These are phyloP conservation scores for Coelastrella sp. DNA, from an alignment of 139 green algal genomes.

Conservation along the genomic window DNA sequence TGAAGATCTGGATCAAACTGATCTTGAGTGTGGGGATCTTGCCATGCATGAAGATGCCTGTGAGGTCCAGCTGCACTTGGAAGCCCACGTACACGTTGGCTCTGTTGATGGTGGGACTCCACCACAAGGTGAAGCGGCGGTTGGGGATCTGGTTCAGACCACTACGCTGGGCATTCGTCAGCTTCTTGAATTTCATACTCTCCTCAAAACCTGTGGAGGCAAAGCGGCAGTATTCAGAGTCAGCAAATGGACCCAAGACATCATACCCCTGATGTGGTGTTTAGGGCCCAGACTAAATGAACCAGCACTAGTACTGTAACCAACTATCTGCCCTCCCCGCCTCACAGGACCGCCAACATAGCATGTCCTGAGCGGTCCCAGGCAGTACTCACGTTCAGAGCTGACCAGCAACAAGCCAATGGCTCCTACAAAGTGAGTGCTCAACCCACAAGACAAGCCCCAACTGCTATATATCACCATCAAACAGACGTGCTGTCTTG, in stretches of 20 bases:
- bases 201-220: slow-evolving; percentile 83
- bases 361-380: no score
- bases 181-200: slow-evolving; percentile 99
- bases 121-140: slow-evolving; percentile 99
- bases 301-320: no score
- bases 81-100: slow-evolving; percentile 99
- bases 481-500: no score
- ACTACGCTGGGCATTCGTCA: slow-evolving; percentile 98
- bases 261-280: no score
- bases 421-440: no score
- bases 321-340: no score
- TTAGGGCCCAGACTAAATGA: no score
- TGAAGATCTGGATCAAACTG: slow-evolving; percentile 99
- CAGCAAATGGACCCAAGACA: neutral
- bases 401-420: no score
- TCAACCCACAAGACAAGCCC: no score
- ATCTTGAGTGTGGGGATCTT: slow-evolving; percentile 99
- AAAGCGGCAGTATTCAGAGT: neutral
- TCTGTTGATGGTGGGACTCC: slow-evolving; percentile 99
- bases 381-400: no score
- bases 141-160: slow-evolving; percentile 99
- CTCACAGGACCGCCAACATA: no score
- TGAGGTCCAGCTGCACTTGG: slow-evolving; percentile 99
- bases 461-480: no score
- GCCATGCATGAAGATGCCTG: slow-evolving; percentile 99